Conservation (phyloP, 768 basidiomycete genomes). For the Tylopilus subfusipes region DNA sequence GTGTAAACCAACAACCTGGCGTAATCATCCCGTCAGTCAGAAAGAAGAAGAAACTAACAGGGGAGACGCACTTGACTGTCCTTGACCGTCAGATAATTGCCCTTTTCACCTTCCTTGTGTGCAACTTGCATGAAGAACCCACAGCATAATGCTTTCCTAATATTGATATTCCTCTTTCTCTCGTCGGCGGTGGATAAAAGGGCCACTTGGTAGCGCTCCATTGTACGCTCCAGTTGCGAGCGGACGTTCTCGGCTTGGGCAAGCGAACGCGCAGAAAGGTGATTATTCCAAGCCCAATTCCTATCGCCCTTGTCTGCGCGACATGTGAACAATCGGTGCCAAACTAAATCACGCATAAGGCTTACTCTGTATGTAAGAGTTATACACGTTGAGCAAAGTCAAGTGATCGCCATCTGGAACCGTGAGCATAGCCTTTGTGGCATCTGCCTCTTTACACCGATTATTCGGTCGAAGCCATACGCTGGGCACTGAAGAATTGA, state of each 20-base stretch:
- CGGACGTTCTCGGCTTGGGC: constrained; percentile 93
- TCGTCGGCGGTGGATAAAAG: constrained; percentile 66
- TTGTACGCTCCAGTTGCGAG: constrained; percentile 78
- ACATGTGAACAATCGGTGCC: neutral
- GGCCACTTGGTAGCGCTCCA: constrained; percentile 87
- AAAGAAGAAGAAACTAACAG: neutral
- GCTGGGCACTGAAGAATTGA: constrained; percentile 55
- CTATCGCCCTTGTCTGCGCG: constrained; percentile 64
- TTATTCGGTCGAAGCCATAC: constrained; percentile 90
- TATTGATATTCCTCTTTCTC: constrained; percentile 65
- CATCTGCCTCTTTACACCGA: constrained; percentile 85
- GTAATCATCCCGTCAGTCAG: neutral
- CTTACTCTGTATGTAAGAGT: constrained; percentile 82
- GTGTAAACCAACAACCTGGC: constrained; percentile 41
- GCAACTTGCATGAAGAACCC: constrained; percentile 99
- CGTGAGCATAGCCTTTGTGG: constrained; percentile 80
- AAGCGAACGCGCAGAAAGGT: constrained; percentile 77
- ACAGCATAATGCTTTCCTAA: constrained; percentile 79
- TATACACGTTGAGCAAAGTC: constrained; percentile 92
- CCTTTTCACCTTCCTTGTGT: constrained; percentile 89
- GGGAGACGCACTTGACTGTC: constrained; percentile 73
- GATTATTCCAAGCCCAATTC: constrained; percentile 90
- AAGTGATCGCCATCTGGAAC: constrained; percentile 97
- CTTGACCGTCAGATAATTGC: constrained; percentile 85
- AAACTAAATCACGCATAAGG: neutral